Evolutionary conservation across 2,329 filamentous ascomycete species (phyloP).

Genomic region (Parascedosporium putredinis): DNA sequence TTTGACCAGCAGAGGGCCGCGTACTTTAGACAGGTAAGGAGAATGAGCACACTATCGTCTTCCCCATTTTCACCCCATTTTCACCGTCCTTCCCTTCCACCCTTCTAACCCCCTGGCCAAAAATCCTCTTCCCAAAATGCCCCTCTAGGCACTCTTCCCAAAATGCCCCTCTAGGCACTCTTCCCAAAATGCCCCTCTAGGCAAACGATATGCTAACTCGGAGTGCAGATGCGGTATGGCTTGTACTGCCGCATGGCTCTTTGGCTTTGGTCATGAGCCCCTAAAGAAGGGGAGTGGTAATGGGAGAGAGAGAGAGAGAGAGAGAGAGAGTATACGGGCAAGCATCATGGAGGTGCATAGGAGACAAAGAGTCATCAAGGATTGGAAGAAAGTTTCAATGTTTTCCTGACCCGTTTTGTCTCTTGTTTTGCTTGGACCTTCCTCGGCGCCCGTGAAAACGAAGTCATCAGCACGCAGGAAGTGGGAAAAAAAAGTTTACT

Average conservation of each 20-base stretch:
- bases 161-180: no score
- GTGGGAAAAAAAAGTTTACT: not conserved
- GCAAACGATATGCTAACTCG: not conserved
- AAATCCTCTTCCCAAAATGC: no score
- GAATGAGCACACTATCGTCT: no score
- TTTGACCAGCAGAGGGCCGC: constrained; percentile 93
- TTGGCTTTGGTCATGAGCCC: constrained; percentile 74
- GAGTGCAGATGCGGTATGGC: constrained; percentile 80
- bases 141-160: no score
- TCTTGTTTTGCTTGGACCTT: not conserved
- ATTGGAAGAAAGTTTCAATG: not conserved
- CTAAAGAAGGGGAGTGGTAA: constrained; percentile 10
- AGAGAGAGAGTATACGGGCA: no score
- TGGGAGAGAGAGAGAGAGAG: no score
- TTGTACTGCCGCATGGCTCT: constrained; percentile 97
- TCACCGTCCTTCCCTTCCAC: not conserved
- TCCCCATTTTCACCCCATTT: not conserved
- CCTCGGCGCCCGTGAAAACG: not conserved
- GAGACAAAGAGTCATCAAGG: no score
- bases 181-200: no score
- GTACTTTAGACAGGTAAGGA: constrained; percentile 94
- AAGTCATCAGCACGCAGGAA: no score
- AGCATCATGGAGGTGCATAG: no score
- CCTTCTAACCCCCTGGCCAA: not conserved
- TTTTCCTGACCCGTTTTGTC: not conserved